Evolutionary conservation across 129 eudicot species (phyloP).

Genomic region (Lactuca sativa): DNA sequence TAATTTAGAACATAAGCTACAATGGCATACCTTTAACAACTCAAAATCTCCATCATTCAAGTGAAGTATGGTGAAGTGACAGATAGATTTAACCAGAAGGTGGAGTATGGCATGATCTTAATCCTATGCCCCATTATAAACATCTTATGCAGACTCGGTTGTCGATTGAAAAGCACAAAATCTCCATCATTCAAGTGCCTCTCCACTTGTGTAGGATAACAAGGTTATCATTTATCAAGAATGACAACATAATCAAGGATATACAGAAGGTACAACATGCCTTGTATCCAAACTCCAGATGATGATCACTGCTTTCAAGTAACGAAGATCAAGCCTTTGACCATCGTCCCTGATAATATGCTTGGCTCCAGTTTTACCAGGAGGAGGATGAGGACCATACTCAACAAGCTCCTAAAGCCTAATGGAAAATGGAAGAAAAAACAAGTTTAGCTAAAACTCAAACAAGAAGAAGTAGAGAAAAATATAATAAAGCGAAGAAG

Average conservation of each 20-base stretch:
- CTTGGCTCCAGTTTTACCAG: constrained; percentile 97
- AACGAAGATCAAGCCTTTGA: constrained; percentile 97
- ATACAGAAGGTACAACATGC: constrained; percentile 23
- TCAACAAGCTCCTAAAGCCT: constrained; percentile 98
- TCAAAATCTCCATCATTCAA: too few species aligned
- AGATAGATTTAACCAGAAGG: constrained; percentile 85
- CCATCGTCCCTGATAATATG: constrained; percentile 97
- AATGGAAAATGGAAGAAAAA: not conserved
- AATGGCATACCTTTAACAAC: too few species aligned
- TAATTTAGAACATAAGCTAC: too few species aligned
- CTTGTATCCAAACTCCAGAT: constrained; percentile 93
- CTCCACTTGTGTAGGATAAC: constrained; percentile 63
- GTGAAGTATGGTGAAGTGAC: constrained; percentile 79
- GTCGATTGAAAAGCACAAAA: constrained; percentile 89
- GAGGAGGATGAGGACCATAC: constrained; percentile 97
- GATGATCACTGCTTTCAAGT: constrained; percentile 93
- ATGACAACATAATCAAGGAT: not conserved
- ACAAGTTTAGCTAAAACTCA: constrained; percentile 3
- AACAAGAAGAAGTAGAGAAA: not conserved
- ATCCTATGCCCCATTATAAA: constrained; percentile 97
- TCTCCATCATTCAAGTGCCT: constrained; percentile 95
- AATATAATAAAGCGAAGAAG: not conserved
- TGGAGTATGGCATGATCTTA: constrained; percentile 96
- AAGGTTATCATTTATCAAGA: not conserved
- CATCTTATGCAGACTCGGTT: constrained; percentile 98